Base-by-base conservation (phyloP, 179 eudicot genomes). In the Drosera spatulata region DNA sequence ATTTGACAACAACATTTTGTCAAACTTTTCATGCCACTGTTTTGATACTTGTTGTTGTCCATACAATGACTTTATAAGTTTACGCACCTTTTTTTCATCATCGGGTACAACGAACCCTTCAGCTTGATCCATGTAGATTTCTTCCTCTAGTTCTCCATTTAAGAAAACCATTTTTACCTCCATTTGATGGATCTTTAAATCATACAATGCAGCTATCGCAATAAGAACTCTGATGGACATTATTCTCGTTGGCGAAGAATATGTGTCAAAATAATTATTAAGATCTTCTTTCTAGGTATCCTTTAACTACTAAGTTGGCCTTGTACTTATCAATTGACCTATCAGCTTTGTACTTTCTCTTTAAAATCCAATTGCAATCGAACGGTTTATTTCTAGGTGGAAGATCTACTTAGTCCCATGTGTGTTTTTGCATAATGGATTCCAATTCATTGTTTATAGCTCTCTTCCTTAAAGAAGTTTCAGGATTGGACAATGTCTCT, bases 111-210 rank as follows among this genome's bases (percentile, higher is more conserved):
- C 50, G 10, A 47, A 47, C 50, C 50, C 50, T 47, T 47, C 50
- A 10, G 50, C 7, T 47, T 47, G 50, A 5, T 47, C 50, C 50
- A 47, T 47, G 10, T 47, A 47, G 6, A 47, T 47, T 10, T 10
- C 10, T 47, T 6, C 50, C 6, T 5, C 50, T 10, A 10, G 50
- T 6, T 6, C 50, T 12, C 15, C 5, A 52, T 52, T 56, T 11
- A 56, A 56, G 41, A 41, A 56, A 15, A 10, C 13, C 37, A 10
- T 56, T 56, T 56, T 56, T 11, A 56, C 59, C 5, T 56, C 41
- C 41, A 56, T 56, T 37, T 56, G 59, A 10, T 56, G 59, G 7
- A 56, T 4, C 2, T 6, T 3, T 41, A 56, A 8, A 38, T 56
- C 39, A 8, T 3, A 37, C 11, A 37, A 4, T 10, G 59, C 8